Base-by-base conservation (phyloP, 306 rosid species). In the Inga leiocalycina region DNA sequence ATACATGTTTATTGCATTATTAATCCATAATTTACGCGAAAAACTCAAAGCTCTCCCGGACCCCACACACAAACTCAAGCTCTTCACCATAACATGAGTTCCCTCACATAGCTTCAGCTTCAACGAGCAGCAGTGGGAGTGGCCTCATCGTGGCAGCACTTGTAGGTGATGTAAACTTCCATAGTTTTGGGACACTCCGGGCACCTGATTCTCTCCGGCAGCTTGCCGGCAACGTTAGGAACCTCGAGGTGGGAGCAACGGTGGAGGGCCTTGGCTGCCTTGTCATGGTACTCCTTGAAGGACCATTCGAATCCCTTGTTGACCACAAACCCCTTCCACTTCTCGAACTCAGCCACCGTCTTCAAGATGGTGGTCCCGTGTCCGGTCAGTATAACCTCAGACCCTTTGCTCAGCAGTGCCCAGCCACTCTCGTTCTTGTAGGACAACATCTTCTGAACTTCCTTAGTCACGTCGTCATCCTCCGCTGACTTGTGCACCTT, bases 351-450 rank as follows among this genome's bases (percentile, higher is more conserved):
- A 0, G 85, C 89, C 2, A 94, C 76, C 0, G 91, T 87, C 69
- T 82, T 88, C 56, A 91, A 27, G 1, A 90, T 27, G 5, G 92
- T 57, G 16, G 64, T 66, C 6, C 97, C 95, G 62, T 89, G 94
- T 7, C 93, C 94, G 30, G 85, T 82, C 34, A 79, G 14, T 10
- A 91, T 75, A 16, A 90, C 92, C 0, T 85, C 71, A 0, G 91
- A 85, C 6, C 98, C 98, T 27, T 88, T 90, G 76, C 81, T 86
- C 0, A 93, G 86, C 10, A 93, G 81, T 2, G 81, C 93, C 95
- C 97, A 93, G 10, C 95, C 95, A 0, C 84, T 86, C 37, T 91
- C 97, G 24, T 91, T 93, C 84, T 93, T 90, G 85, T 93, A 91
- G 0, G 95, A 87, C 12, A 93, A 85, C 82, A 93, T 71, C 67